These are phyloP conservation scores for Bidens hawaiensis DNA, from an alignment of 140 eudicot genomes.

Conservation along the genomic window DNA sequence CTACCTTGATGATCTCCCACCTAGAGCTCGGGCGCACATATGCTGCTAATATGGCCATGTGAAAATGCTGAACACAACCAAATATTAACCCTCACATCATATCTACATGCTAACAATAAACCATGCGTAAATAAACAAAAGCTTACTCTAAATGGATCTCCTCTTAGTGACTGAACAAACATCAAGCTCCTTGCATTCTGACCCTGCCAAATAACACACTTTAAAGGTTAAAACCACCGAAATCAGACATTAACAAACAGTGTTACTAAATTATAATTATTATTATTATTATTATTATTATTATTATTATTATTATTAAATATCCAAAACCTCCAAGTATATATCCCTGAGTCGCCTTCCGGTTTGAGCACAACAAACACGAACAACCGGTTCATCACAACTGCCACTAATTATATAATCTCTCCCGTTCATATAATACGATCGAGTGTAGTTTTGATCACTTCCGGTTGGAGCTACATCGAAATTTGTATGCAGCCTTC, in stretches of 20 bases:
- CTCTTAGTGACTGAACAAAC: slow-evolving; percentile 84
- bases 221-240: background rate
- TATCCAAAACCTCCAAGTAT: slow-evolving; percentile 63
- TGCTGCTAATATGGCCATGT: slow-evolving; percentile 81
- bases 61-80: slow-evolving; percentile 52
- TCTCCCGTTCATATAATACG: slow-evolving; percentile 89
- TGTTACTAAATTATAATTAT: too few relatives aligned
- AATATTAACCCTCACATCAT: background rate
- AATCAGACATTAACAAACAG: too few relatives aligned
- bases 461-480: slow-evolving; percentile 76
- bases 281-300: too few relatives aligned
- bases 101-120: background rate
- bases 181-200: slow-evolving; percentile 46
- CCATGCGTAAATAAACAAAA: background rate
- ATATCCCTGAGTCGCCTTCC: slow-evolving; percentile 81
- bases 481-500: slow-evolving; percentile 58
- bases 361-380: slow-evolving; percentile 86
- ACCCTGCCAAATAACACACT: slow-evolving; percentile 44
- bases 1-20: slow-evolving; percentile 78
- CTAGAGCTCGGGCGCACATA: slow-evolving; percentile 56
- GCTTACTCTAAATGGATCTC: slow-evolving; percentile 86
- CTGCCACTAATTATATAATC: slow-evolving; percentile 90
- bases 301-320: too few relatives aligned
- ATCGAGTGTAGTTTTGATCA: slow-evolving; percentile 70
- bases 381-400: slow-evolving; percentile 66